Evolutionary conservation across 768 basidiomycete genomes (phyloP).

Genomic region (Leccinum boreale): DNA sequence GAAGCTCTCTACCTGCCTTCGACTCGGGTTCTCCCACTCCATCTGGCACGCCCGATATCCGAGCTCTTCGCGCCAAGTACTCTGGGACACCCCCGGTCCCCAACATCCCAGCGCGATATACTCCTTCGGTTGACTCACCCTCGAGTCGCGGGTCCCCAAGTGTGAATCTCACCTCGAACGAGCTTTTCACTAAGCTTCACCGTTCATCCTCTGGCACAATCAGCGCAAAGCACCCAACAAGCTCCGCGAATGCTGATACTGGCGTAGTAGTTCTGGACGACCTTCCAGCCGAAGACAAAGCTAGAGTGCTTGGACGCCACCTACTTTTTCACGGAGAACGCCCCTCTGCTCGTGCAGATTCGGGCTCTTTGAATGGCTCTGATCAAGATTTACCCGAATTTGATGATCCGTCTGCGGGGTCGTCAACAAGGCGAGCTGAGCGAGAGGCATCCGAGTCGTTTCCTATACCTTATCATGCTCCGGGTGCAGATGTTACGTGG

Average conservation of each 20-base stretch:
- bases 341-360: slow-evolving; percentile 27
- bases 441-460: slow-evolving; percentile 66
- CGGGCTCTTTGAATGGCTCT: slow-evolving; percentile 21
- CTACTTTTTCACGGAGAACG: slow-evolving; percentile 71
- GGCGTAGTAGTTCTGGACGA: slow-evolving; percentile 47
- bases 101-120: slow-evolving; percentile 55
- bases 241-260: slow-evolving; percentile 29
- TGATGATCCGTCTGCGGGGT: slow-evolving; percentile 21
- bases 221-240: slow-evolving; percentile 34
- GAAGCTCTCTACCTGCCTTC: slow-evolving; percentile 13
- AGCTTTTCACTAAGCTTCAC: slow-evolving; percentile 13
- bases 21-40: slow-evolving; percentile 31
- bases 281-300: slow-evolving; percentile 80
- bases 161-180: slow-evolving; percentile 5
- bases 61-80: slow-evolving; percentile 63
- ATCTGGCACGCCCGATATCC: slow-evolving; percentile 61
- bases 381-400: slow-evolving; percentile 19
- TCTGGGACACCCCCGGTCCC: slow-evolving; percentile 51
- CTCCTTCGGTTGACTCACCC: slow-evolving; percentile 36
- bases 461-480: slow-evolving; percentile 84
- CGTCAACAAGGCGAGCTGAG: slow-evolving; percentile 22
- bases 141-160: slow-evolving; percentile 10
- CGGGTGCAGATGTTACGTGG: slow-evolving; percentile 91
- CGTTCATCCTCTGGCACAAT: slow-evolving; percentile 36
- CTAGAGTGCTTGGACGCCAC: slow-evolving; percentile 74